Percentiles rank a stretch among this genome's conserved stretches.
Conservation (phyloP, 345 rosid species). For the Eutrema heterophyllum region DNA sequence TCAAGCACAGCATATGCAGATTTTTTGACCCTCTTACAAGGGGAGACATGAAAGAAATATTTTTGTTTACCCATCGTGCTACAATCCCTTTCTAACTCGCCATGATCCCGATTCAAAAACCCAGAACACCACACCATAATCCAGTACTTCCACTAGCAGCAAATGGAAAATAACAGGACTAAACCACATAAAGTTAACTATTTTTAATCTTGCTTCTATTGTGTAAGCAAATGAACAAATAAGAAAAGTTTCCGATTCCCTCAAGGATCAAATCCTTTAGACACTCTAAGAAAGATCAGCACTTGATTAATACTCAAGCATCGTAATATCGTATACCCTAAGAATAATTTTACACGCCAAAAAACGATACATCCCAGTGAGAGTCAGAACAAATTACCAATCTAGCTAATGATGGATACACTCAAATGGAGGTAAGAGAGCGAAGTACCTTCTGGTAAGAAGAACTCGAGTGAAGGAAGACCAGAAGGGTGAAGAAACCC, state of each 20-base stretch:
- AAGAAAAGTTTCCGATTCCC: not conserved
- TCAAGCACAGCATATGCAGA: not conserved
- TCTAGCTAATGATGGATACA: constrained; percentile 3
- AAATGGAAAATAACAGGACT: not conserved
- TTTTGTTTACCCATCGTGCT: not conserved
- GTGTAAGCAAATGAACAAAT: not conserved
- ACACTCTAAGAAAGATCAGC: not conserved
- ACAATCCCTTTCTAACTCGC: not conserved
- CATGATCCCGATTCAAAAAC: not conserved
- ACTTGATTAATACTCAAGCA: not conserved
- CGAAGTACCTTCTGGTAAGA: constrained; percentile 73
- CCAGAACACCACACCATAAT: not conserved
- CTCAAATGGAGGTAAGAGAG: not conserved
- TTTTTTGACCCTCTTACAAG: not conserved
- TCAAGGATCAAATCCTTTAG: not conserved
- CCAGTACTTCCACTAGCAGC: not conserved
- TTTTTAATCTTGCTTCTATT: not conserved
- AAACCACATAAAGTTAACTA: not conserved
- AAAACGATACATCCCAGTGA: not conserved
- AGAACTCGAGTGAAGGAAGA: constrained; percentile 81
- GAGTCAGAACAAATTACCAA: not conserved
- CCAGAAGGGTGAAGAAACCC: constrained; percentile 72
- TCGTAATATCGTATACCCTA: not conserved
- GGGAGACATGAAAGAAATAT: not conserved
- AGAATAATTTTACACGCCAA: not conserved